phyloP scores from a whole-genome alignment of 2,329 filamentous ascomycete genomes.

The Apiospora aurea region DNA sequence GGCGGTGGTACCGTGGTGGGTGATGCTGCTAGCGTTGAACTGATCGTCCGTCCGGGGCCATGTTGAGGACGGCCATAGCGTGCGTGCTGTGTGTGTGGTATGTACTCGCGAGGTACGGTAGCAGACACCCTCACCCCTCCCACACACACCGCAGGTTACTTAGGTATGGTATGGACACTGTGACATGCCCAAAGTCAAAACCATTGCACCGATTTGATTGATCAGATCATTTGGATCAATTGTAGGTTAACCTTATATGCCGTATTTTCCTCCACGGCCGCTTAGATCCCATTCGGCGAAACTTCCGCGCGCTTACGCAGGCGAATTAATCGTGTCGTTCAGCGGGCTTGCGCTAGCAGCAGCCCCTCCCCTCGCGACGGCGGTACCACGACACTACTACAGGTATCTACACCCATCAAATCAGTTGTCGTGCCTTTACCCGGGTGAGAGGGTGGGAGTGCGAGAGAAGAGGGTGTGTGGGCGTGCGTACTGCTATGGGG shows the following conservation, averaged over 20 bases:
- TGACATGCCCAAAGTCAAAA: neutral
- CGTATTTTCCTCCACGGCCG: neutral
- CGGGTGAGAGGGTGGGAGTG: neutral
- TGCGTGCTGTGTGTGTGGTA: neutral
- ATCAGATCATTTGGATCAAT: neutral
- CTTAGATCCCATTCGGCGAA: neutral
- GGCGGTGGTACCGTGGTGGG: neutral
- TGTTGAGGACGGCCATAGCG: conserved; percentile 17
- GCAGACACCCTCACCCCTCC: too few species aligned
- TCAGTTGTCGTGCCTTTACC: neutral
- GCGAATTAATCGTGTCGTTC: neutral
- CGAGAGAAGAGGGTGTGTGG: neutral
- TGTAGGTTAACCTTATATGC: conserved; percentile 11
- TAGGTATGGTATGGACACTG: neutral
- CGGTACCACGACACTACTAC: neutral
- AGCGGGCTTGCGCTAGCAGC: neutral
- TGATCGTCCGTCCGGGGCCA: neutral
- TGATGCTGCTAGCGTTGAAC: neutral
- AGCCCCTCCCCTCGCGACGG: too few species aligned
- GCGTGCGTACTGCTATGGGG: neutral
- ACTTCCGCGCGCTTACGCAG: conserved; percentile 16
- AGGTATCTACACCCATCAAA: too few species aligned
- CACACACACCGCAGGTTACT: neutral
- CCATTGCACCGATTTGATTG: neutral
- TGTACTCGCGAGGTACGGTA: neutral